Conservation (phyloP, 2,329 filamentous ascomycete species). For the Ophiocordyceps unilateralis region DNA sequence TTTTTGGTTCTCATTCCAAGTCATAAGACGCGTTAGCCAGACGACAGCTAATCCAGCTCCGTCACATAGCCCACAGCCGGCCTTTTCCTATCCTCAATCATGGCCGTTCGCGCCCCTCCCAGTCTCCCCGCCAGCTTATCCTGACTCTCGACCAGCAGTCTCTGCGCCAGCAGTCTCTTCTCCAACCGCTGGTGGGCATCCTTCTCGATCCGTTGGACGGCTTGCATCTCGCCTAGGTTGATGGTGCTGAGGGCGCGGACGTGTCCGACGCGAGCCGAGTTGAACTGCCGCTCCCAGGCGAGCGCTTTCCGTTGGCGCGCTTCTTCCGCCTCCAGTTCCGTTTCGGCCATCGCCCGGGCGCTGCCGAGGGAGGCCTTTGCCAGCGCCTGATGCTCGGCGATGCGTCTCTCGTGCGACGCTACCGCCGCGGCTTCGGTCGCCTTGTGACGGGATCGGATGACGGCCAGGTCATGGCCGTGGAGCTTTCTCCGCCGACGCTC, state of each 20-base stretch:
- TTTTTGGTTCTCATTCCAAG: too few species aligned
- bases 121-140: slow-evolving; percentile 23
- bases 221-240: slow-evolving; percentile 30
- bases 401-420: slow-evolving; percentile 14
- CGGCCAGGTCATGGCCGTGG: slow-evolving; percentile 25
- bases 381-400: slow-evolving; percentile 29
- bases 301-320: slow-evolving; percentile 24
- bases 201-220: slow-evolving; percentile 29
- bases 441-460: slow-evolving; percentile 25
- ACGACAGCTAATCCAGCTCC: slow-evolving; percentile 30
- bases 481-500: slow-evolving; percentile 29
- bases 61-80: slow-evolving; percentile 40
- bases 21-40: too few species aligned
- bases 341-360: slow-evolving; percentile 24
- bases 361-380: slow-evolving; percentile 27
- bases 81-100: slow-evolving; percentile 10
- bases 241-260: slow-evolving; percentile 32
- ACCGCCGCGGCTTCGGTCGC: slow-evolving; percentile 25
- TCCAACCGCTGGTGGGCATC: slow-evolving; percentile 27
- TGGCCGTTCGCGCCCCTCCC: slow-evolving; percentile 19
- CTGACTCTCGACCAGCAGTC: slow-evolving; percentile 31
- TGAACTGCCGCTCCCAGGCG: slow-evolving; percentile 29
- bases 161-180: slow-evolving; percentile 30
- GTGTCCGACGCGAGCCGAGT: slow-evolving; percentile 27
- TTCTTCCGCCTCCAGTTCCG: slow-evolving; percentile 28